These are phyloP conservation scores for Backusella psychrophila DNA, from an alignment of 192 early-diverging fungal species.

Conservation along the genomic window DNA sequence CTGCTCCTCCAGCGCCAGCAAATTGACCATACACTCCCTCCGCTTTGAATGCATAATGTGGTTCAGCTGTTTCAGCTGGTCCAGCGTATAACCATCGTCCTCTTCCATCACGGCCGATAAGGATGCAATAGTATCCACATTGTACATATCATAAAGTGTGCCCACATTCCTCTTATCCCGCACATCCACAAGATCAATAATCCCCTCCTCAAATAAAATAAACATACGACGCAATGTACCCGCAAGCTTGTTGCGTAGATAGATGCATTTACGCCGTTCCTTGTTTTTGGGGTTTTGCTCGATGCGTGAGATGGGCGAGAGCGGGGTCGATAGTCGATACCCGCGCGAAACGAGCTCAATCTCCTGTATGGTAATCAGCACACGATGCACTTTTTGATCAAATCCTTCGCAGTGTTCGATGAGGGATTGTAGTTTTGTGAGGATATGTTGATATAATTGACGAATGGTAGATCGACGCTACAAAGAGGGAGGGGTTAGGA, in stretches of 20 bases:
- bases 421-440: constrained; percentile 40
- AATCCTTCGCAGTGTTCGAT: constrained; percentile 46
- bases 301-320: constrained; percentile 61
- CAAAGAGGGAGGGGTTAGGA: too few relatives aligned
- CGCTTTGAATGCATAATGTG: constrained; percentile 47
- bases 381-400: constrained; percentile 50
- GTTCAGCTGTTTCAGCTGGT: constrained; percentile 39
- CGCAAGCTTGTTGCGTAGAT: constrained; percentile 45
- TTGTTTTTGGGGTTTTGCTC: constrained; percentile 48
- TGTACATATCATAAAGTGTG: constrained; percentile 52
- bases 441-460: constrained; percentile 39
- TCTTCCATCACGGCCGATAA: constrained; percentile 13
- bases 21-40: constrained; percentile 54
- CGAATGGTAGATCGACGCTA: constrained; percentile 46
- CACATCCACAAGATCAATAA: constrained; percentile 43
- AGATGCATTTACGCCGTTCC: constrained; percentile 41
- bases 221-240: constrained; percentile 41
- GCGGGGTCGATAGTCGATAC: constrained; percentile 56
- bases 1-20: constrained; percentile 34
- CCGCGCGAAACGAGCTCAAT: constrained; percentile 64
- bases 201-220: constrained; percentile 43
- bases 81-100: constrained; percentile 36
- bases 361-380: constrained; percentile 57
- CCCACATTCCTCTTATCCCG: constrained; percentile 39
- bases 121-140: constrained; percentile 31